phyloP scores from a whole-genome alignment of 768 basidiomycete genomes.

The Calocybe cyanea region DNA sequence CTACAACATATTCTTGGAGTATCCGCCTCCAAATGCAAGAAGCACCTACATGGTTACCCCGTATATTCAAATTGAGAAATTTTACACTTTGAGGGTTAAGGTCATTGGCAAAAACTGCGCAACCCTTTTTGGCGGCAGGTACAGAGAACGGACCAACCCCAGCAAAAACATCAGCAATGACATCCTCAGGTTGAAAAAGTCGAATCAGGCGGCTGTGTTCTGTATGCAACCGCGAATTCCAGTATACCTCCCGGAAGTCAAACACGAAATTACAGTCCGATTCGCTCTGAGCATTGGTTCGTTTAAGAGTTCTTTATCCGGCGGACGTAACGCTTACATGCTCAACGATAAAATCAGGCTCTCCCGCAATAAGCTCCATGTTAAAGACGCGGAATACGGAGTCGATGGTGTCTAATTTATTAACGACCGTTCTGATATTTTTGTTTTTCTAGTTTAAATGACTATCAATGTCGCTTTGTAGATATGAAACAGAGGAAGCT shows the following conservation, averaged over 20 bases:
- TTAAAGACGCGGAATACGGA: constrained; percentile 87
- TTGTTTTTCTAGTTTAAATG: constrained; percentile 71
- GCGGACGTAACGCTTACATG: constrained; percentile 49
- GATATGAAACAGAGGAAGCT: constrained; percentile 4
- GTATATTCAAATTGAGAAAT: constrained; percentile 70
- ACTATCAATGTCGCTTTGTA: too few species aligned
- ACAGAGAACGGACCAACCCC: constrained; percentile 97
- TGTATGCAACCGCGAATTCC: constrained; percentile 92
- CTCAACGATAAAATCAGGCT: constrained; percentile 80
- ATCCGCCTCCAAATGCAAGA: constrained; percentile 2
- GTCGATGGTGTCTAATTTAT: constrained; percentile 87
- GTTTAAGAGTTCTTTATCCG: background rate
- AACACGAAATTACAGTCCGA: constrained; percentile 85
- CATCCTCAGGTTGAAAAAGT: constrained; percentile 66
- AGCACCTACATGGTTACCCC: constrained; percentile 66
- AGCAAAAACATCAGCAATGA: constrained; percentile 92
- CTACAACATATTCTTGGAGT: constrained; percentile 32
- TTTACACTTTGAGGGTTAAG: constrained; percentile 86
- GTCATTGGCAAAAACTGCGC: constrained; percentile 89
- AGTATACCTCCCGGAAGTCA: constrained; percentile 94
- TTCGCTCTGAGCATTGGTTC: constrained; percentile 56
- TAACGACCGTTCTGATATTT: constrained; percentile 82
- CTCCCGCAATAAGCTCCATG: constrained; percentile 96
- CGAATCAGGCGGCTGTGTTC: constrained; percentile 88
- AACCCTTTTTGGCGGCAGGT: constrained; percentile 90